Conservation (phyloP, 805 yeast species). For the Zygotorulaspora danielsina region DNA sequence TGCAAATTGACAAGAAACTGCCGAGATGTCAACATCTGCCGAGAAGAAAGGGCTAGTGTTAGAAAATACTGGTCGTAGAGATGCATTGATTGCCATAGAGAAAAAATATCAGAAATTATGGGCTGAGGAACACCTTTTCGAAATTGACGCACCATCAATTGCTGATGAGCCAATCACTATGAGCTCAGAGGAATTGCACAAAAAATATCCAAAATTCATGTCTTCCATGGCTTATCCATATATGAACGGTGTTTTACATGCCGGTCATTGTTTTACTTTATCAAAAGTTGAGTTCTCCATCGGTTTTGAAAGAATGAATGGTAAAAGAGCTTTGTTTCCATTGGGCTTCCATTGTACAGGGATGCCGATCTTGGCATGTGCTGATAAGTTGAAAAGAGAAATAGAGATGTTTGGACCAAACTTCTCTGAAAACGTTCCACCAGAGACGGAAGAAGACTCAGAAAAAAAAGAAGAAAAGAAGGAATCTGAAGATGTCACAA, state of each 20-base stretch:
- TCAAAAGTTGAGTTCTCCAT: constrained; percentile 89
- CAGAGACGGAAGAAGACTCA: constrained; percentile 47
- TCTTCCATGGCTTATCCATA: constrained; percentile 97
- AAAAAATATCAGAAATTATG: constrained; percentile 81
- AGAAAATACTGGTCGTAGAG: constrained; percentile 85
- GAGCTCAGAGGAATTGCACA: constrained; percentile 64
- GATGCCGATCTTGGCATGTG: constrained; percentile 95
- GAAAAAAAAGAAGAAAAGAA: constrained; percentile 35
- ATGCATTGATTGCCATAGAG: constrained; percentile 83
- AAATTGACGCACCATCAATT: constrained; percentile 78
- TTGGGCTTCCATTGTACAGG: constrained; percentile 99
- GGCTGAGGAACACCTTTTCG: constrained; percentile 82
- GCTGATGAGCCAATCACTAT: constrained; percentile 58
- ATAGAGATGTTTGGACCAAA: constrained; percentile 84
- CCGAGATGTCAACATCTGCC: constrained; percentile 26
- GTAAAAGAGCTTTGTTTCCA: constrained; percentile 89
- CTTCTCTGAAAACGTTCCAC: constrained; percentile 63
- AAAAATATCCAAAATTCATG: constrained; percentile 78
- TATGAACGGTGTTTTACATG: constrained; percentile 97
- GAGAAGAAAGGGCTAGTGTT: constrained; percentile 36
- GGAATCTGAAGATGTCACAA: constrained; percentile 73
- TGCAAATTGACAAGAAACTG: no score
- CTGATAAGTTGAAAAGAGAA: constrained; percentile 92
- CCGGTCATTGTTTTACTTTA: constrained; percentile 94
- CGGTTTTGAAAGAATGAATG: constrained; percentile 93